Evolutionary conservation across 2,329 filamentous ascomycete species (phyloP).

Genomic region (Fusarium sp.): DNA sequence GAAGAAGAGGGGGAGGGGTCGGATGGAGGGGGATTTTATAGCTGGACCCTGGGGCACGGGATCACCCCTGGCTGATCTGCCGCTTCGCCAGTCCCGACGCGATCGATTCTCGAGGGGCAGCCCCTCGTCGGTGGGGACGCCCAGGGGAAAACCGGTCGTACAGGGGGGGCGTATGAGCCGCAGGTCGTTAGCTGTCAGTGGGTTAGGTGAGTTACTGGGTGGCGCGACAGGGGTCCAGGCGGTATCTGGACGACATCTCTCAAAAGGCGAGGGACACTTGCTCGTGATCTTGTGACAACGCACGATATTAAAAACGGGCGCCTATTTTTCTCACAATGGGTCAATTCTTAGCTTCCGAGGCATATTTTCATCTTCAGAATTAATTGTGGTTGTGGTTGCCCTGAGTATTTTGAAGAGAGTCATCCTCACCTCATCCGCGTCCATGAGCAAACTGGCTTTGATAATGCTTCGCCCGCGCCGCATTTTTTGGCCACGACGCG

Average conservation of each 20-base stretch:
- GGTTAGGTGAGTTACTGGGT: slow-evolving; percentile 7
- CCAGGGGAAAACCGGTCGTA: background rate
- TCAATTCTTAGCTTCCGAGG: background rate
- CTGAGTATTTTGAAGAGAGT: slow-evolving; percentile 15
- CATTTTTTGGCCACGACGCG: background rate
- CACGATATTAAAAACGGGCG: background rate
- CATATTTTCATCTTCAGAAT: slow-evolving; percentile 5
- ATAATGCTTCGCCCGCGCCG: background rate
- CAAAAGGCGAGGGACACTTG: slow-evolving; percentile 13
- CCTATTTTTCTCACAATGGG: background rate
- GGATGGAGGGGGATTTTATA: slow-evolving; percentile 13
- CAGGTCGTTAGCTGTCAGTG: slow-evolving; percentile 9
- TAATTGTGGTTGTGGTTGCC: slow-evolving; percentile 31
- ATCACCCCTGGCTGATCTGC: slow-evolving; percentile 31
- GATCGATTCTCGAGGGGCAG: background rate
- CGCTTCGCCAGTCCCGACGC: background rate
- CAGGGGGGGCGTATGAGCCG: background rate
- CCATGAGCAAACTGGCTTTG: background rate
- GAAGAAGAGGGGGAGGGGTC: background rate
- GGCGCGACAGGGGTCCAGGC: background rate
- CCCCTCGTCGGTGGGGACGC: background rate
- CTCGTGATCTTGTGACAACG: slow-evolving; percentile 15
- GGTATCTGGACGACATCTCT: slow-evolving; percentile 13
- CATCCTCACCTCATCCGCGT: background rate
- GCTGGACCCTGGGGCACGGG: slow-evolving; percentile 11